Base-by-base conservation (phyloP, 1,139 yeast species). In the Suhomyces yuchorum region DNA sequence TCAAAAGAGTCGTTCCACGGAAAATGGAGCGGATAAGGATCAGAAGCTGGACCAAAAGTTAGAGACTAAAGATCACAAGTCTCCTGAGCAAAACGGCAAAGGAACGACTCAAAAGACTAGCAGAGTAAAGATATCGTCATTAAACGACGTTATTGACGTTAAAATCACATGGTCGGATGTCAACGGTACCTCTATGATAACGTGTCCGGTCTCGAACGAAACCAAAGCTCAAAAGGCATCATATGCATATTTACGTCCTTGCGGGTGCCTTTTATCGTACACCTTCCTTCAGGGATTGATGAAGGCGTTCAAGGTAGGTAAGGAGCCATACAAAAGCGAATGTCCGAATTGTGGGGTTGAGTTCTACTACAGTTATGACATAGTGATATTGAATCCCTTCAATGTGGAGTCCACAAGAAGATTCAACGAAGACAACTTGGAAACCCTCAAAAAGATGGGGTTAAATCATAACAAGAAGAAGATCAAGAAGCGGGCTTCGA, bases 211-310 rank as follows among this genome's bases (percentile, higher is more conserved):
- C 3, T 43, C 50, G 17, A 44, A 41, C 49, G 56, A 43, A 17
- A 43, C 18, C 44, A 43, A 40, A 17, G 43, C 42, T 17, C 42
- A 40, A 28, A 53, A 44, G 49, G 56, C 40, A 14, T 32, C 56
- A 0, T 70, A 62, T 49, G 64, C 62, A 1, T 74, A 59, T 46
- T 58, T 70, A 17, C 63, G 78, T 38, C 50, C 67, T 0, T 76
- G 81, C 61, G 80, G 80, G 7, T 75, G 80, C 57, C 67, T 73
- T 1, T 30, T 73, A 15, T 62, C 70, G 1, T 56, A 57, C 40
- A 66, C 61, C 42, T 49, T 65, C 2, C 48, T 71, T 6, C 50
- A 54, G 18, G 59, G 62, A 44, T 37, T 64, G 36, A 42, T 42
- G 7, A 39, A 37, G 20, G 38, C 32, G 9, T 33, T 43, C 15